Evolutionary conservation across 768 basidiomycete genomes (phyloP), one percentile per base, ranked within the genome.

Genomic region (Tremella fuciformis): DNA sequence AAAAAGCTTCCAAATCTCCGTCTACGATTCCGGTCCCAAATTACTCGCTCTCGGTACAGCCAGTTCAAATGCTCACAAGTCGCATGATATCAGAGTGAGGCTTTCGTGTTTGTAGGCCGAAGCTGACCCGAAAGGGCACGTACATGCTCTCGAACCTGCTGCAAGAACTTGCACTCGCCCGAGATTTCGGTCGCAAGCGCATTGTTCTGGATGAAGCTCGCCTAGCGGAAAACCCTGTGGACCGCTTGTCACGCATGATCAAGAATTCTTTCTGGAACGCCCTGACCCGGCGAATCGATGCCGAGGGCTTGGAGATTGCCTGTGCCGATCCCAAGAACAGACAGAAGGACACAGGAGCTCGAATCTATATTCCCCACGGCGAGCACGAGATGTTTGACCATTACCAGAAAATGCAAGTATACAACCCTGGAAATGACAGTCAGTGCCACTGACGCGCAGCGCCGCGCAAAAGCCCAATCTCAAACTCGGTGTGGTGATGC

Each of bases 181-280:
- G 91, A 8, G 94, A 98, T 73, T 92, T 94, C 77, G 87, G 88
- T 63, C 83, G 92, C 57, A 94, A 94, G 79, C 88, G 91, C 8
- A 96, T 99, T 73, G 91, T 99, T 18, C 85, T 99, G n/a, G 96
- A 99, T 67, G 96, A 99, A 77, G 86, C 91, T n/a, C 88, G 94
- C 62, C 82, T 99, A 51, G 90, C 89, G 0, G 94, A 99, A 79
- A 98, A 98, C 75, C 94, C 94, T 0, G 94, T 99, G 52, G 91
- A 93, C 77, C 88, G 94, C 42, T 82, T 99, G 44, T 92, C 89
- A 19, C 86, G 94, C 62, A 97, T 98, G 94, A 97, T 97, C 79
- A 87, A 86, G 76, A 85, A 92, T 78, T 93, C 91, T 2, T 99
- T 99, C 81, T 99, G 94, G 94, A 89, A 96, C 75, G 89, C 92